Evolutionary conservation across 208 protist species (phyloP), one percentile per base, ranked within the genome.

Genomic region (Crithidia mellificae): DNA sequence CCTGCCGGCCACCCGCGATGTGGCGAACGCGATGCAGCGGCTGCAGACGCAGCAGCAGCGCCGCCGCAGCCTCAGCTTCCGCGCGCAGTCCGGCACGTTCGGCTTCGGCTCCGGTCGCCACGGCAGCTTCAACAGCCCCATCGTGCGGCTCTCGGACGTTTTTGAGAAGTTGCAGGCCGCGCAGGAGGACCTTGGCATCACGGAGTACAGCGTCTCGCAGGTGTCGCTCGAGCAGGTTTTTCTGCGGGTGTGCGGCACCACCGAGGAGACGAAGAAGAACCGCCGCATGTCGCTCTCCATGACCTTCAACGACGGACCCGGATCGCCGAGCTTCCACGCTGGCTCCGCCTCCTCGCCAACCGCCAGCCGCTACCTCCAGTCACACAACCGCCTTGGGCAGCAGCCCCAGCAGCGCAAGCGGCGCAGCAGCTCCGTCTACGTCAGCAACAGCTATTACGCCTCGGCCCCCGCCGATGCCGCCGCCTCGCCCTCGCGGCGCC

Each of bases 181-280:
- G 52, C 51, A 47, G 36, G 52, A 20, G 54, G 17, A 17, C 8
- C 66, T 88, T 34, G 17, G 72, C 39, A 79, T 93, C 27, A 56
- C 27, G 2, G 86, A 93, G 72, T 93, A 94, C 77, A 73, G 66
- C 22, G 72, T 96, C n/a, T 83, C 65, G 34, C 81, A 96, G 72
- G 87, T 83, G 27, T 89, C 80, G 29, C 78, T 94, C 49, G 88
- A 93, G 63, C 84, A 92, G 63, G 86, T 96, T 6, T 94, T 93
- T 63, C 38, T 64, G 29, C 36, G 41, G 58, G 53, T 64, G 7
- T 53, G 56, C 27, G 56, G 56, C 2, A 41, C 49, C 90, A 14
- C 68, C 56, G 47, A 68, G 53, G 70, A 75, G 59, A 32, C 36
- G 3, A 72, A 38, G 24, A 53, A 39, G n/a, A 41, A 54, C 32